Percentiles rank a stretch among this genome's conserved stretches.
Evolutionary conservation across 495 filamentous ascomycete genomes (phyloP).

Genomic region (Penicillium riverlandense): DNA sequence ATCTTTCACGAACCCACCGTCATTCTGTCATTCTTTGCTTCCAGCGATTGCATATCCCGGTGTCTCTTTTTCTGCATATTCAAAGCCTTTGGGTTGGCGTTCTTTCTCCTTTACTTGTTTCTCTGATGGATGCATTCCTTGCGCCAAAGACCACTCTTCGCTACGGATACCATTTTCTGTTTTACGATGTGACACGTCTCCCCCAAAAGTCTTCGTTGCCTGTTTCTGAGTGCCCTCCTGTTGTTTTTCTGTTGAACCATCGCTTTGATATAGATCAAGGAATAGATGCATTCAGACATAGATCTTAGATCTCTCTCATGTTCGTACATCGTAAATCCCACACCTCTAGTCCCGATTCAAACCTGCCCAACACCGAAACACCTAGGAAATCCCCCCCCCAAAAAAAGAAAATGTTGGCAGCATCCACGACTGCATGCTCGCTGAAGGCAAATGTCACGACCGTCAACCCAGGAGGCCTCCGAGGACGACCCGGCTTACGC

Average conservation of each 20-base stretch:
- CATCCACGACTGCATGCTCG: conserved; percentile 1
- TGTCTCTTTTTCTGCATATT: conserved; percentile 19
- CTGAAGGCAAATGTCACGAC: no score
- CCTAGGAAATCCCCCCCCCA: no score
- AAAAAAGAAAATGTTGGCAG: no score
- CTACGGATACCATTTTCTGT: conserved; percentile 8
- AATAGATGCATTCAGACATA: no score
- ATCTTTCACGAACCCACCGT: conserved; percentile 2
- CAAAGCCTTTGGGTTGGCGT: conserved; percentile 26
- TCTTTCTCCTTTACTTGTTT: conserved; percentile 8
- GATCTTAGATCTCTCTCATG: no score
- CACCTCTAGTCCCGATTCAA: no score
- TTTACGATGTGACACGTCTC: conserved; percentile 9
- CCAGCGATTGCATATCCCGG: conserved; percentile 33
- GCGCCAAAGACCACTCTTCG: conserved; percentile 4
- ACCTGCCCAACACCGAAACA: no score
- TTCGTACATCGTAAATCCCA: no score
- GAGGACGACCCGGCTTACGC: conserved; percentile 80
- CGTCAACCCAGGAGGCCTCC: conserved; percentile 72
- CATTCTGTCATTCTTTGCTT: conserved; percentile 11
- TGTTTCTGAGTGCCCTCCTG: conserved; percentile 4
- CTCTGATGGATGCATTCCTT: not conserved
- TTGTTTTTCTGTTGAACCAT: not conserved
- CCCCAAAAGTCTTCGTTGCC: conserved; percentile 13
- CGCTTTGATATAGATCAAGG: no score